Conservation (phyloP, 768 basidiomycete species). For the Russula sp. region DNA sequence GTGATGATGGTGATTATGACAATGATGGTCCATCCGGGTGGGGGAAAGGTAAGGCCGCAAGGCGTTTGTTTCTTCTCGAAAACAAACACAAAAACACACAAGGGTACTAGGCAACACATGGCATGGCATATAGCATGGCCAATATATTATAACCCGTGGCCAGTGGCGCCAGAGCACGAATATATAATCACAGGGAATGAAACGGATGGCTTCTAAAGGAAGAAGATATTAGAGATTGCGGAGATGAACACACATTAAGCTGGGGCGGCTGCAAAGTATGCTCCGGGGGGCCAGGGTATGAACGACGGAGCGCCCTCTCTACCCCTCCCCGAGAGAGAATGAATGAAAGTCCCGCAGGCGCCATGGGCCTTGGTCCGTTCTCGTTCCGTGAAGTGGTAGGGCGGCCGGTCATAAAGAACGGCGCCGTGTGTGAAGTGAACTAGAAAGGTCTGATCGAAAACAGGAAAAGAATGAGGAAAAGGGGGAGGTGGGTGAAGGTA, state of each 20-base stretch:
- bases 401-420: not conserved
- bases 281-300: not conserved
- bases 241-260: not conserved
- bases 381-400: not conserved
- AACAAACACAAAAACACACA: too few relatives aligned
- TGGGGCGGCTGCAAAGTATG: not conserved
- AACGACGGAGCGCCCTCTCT: slow-evolving; percentile 14
- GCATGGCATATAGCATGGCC: too few relatives aligned
- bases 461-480: not conserved
- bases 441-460: slow-evolving; percentile 11
- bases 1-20: too few relatives aligned
- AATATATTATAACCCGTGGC: too few relatives aligned
- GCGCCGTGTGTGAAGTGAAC: not conserved
- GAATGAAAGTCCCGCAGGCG: not conserved
- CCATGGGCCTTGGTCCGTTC: not conserved
- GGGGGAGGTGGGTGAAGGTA: too few relatives aligned
- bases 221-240: not conserved
- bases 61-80: not conserved
- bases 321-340: not conserved
- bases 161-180: too few relatives aligned
- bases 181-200: too few relatives aligned
- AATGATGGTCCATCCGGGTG: not conserved
- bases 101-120: too few relatives aligned
- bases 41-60: not conserved
- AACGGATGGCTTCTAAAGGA: not conserved